Conservation (phyloP, 2,329 filamentous ascomycete genomes). For the Aspergillus sp. region DNA sequence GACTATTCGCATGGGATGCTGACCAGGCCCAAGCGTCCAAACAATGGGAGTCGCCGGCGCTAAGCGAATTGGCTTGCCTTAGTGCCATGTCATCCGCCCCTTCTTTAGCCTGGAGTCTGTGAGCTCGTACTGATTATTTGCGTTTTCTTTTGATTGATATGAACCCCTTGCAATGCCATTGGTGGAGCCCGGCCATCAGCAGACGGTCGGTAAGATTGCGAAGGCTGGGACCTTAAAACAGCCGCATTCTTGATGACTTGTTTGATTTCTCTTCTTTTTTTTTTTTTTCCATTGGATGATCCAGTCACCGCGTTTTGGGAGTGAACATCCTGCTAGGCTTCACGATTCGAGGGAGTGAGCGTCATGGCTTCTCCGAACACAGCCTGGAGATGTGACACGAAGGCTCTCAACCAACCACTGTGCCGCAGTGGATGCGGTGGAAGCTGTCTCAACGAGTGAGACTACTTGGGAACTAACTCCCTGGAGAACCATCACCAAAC, state of each 20-base stretch:
- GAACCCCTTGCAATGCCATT: not conserved
- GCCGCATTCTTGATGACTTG: not conserved
- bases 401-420: not conserved
- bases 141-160: no score
- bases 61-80: not conserved
- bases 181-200: not conserved
- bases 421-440: no score
- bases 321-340: slow-evolving; percentile 4
- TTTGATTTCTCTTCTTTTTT: not conserved
- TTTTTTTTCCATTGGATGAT: not conserved
- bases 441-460: no score
- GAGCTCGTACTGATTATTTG: no score
- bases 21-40: not conserved
- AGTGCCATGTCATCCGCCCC: not conserved
- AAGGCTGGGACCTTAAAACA: not conserved
- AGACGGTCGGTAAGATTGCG: no score
- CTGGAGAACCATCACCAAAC: not conserved
- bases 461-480: no score
- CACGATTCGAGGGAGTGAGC: slow-evolving; percentile 6
- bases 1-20: no score
- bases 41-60: not conserved
- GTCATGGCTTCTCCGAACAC: no score
- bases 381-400: not conserved
- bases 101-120: not conserved
- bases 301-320: not conserved